Conservation (phyloP, 164 flowering plant species). For the Hamamelis virginiana region DNA sequence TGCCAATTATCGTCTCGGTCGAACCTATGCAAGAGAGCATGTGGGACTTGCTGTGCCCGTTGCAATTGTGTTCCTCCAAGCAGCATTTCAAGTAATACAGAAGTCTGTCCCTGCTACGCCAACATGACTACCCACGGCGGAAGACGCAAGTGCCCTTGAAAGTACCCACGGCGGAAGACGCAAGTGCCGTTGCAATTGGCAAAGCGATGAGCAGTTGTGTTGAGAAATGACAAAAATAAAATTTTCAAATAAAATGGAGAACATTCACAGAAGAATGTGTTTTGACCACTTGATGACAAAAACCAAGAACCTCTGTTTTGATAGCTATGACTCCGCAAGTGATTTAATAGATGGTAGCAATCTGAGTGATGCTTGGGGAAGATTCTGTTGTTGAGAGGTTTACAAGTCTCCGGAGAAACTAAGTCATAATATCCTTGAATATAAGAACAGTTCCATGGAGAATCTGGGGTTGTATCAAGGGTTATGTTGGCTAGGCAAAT, state of each 20-base stretch:
- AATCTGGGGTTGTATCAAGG: constrained; percentile 29
- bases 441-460: constrained; percentile 68
- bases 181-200: too few species aligned
- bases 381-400: constrained; percentile 36
- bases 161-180: too few species aligned
- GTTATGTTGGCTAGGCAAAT: constrained; percentile 60
- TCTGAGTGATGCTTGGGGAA: constrained; percentile 35
- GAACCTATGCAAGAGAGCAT: constrained; percentile 37
- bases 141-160: constrained; percentile 45
- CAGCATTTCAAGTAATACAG: constrained; percentile 41
- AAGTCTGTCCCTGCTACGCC: constrained; percentile 43
- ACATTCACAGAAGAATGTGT: constrained; percentile 3
- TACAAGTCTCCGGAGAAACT: constrained; percentile 59
- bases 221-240: constrained; percentile 17
- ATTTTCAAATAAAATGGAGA: neutral
- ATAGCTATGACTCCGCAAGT: constrained; percentile 12
- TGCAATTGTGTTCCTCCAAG: constrained; percentile 50
- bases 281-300: constrained; percentile 17
- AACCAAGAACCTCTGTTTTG: constrained; percentile 21
- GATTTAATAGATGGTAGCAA: constrained; percentile 36
- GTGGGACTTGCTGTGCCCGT: constrained; percentile 43
- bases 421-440: constrained; percentile 53
- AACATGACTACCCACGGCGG: constrained; percentile 37
- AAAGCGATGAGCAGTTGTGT: constrained; percentile 2
- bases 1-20: constrained; percentile 33